Base-by-base conservation (phyloP, 2,329 filamentous ascomycete genomes). In the Aureobasidium sp. region DNA sequence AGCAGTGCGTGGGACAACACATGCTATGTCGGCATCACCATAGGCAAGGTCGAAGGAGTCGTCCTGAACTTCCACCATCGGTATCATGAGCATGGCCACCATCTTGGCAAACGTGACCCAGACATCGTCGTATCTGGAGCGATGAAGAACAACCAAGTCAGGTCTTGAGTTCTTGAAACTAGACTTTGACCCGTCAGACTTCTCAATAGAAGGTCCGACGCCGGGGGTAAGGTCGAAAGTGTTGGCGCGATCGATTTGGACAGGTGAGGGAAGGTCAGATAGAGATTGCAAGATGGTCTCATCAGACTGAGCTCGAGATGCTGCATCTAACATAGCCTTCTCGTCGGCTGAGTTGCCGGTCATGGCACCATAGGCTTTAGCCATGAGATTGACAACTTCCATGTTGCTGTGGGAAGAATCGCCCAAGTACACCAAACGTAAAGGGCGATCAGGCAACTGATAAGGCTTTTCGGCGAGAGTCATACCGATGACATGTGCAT, bases 121-220 rank as follows among this genome's bases (percentile, higher is more conserved):
- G 29, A 9, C 27, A 4, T 20, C 4, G 27, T 34, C 10, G 13
- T 13, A 27, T 27, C 13, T 7, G n/a, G 15, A 29, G 15, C 17
- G 39, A 34, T 60, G 62, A n/a, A 43, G 44, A 27, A 63, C 24
- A 29, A 63, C 32, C 17, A 63, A 43, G 32, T 63, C 62, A 8
- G 48, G 44, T 34, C 17, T 39, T 15, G 32, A 3, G 3, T 3
- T 41, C 6, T 34, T 9, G 2, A 56, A 32, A 1, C 32, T n/a
- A 29, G 26, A 32, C 27, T 8, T 24, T 4, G 7, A 15, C 12
- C 12, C 10, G 5, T 55, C 51, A 32, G 20, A 9, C 9, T 20
- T 36, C 9, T 3, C 6, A 24, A 32, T 43, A 1, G 20, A 8
- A 29, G 51, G 26, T 10, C 51, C 36, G 15, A 20, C 24, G 12